These are phyloP conservation scores for Rhizoctonia solani DNA, from an alignment of 1,284 basidiomycete species.

Conservation along the genomic window DNA sequence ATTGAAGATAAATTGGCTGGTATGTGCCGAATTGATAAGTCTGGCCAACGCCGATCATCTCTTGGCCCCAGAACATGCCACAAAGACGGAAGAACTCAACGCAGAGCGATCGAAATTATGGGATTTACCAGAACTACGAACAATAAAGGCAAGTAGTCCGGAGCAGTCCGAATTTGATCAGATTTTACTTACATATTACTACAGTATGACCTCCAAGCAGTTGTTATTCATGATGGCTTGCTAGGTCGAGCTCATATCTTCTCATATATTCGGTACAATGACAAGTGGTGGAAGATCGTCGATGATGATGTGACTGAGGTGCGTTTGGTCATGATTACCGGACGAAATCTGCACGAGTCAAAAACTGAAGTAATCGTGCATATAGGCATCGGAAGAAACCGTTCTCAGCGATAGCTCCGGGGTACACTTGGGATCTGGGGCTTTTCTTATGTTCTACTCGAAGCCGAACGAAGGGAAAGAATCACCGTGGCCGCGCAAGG, in stretches of 20 bases:
- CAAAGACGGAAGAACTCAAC: constrained; percentile 53
- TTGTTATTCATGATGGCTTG: constrained; percentile 72
- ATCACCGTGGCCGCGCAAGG: constrained; percentile 6
- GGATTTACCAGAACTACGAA: constrained; percentile 63
- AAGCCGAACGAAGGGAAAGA: not conserved
- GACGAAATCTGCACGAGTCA: too few species aligned
- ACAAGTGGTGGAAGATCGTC: constrained; percentile 77
- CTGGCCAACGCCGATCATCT: not conserved
- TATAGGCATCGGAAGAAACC: constrained; percentile 65
- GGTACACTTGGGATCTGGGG: constrained; percentile 70
- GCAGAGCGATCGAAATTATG: constrained; percentile 53
- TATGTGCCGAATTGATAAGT: constrained; percentile 42
- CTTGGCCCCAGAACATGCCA: constrained; percentile 55
- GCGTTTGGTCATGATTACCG: constrained; percentile 34
- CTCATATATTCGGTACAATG: constrained; percentile 64
- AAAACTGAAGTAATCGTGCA: too few species aligned
- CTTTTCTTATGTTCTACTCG: constrained; percentile 73
- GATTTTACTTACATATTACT: not conserved
- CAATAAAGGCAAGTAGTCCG: constrained; percentile 55
- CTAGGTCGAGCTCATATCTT: constrained; percentile 73
- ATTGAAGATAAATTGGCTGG: constrained; percentile 61
- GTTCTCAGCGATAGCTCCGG: constrained; percentile 69
- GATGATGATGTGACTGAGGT: constrained; percentile 70
- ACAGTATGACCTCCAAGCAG: constrained; percentile 75
- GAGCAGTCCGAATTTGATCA: not conserved